Percentiles rank a stretch among this genome's conserved stretches.
phyloP scores from a whole-genome alignment of 2,329 filamentous ascomycete genomes.

The Clonostachys byssicola region DNA sequence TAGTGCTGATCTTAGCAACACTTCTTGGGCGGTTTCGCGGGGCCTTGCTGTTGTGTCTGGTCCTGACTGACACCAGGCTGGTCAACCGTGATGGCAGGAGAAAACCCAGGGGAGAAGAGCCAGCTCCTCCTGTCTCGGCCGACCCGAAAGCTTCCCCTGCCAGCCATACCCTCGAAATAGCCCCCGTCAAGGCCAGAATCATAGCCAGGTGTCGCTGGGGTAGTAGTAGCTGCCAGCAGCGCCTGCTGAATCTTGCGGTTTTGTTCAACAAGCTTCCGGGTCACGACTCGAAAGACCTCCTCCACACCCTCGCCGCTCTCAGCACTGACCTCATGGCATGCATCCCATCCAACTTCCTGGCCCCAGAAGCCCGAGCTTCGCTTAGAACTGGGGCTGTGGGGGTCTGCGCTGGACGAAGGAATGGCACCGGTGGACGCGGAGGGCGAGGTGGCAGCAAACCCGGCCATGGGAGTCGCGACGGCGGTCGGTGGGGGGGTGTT shows the following conservation, averaged over 20 bases:
- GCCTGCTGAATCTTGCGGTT: conserved; percentile 60
- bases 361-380: conserved; percentile 80
- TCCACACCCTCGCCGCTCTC: conserved; percentile 95
- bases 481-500: conserved; percentile 66
- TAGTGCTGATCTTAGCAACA: conserved; percentile 13
- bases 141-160: conserved; percentile 48
- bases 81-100: conserved; percentile 44
- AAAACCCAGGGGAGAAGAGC: conserved; percentile 52
- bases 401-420: conserved; percentile 32
- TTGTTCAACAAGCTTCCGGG: conserved; percentile 59
- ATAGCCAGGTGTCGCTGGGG: conserved; percentile 38
- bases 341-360: conserved; percentile 92
- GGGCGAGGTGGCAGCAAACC: conserved; percentile 11
- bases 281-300: conserved; percentile 79
- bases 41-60: background rate
- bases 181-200: conserved; percentile 25
- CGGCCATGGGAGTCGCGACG: conserved; percentile 18
- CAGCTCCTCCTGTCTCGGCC: conserved; percentile 55
- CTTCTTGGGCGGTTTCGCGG: conserved; percentile 11
- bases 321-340: conserved; percentile 93
- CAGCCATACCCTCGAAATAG: conserved; percentile 47
- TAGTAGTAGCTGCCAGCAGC: conserved; percentile 48
- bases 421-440: conserved; percentile 6
- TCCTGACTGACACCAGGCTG: conserved; percentile 25
- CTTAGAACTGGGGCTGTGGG: conserved; percentile 58